Evolutionary conservation across 2,329 filamentous ascomycete species (phyloP).

Genomic region (Talaromyces piceae): DNA sequence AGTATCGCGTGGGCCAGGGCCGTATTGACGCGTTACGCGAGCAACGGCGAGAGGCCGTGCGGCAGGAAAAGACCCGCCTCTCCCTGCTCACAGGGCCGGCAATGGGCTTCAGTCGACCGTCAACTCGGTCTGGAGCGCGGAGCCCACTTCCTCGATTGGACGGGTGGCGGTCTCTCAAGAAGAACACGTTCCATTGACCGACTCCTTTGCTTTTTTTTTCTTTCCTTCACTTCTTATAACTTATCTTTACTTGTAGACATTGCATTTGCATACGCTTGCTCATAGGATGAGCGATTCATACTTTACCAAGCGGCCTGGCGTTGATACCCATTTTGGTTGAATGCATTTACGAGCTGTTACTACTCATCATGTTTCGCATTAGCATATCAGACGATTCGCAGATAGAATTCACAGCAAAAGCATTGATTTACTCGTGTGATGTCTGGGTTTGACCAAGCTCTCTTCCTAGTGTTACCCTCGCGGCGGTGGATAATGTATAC

Average conservation of each 20-base stretch:
- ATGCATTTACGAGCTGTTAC: constrained; percentile 3
- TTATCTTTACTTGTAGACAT: neutral
- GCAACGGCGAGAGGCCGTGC: constrained; percentile 52
- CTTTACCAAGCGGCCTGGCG: constrained; percentile 9
- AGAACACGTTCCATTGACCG: constrained; percentile 9
- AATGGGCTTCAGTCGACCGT: constrained; percentile 8
- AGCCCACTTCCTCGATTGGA: constrained; percentile 12
- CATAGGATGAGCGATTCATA: constrained; percentile 6
- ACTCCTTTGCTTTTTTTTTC: neutral
- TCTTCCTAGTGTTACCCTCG: neutral
- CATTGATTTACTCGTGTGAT: neutral
- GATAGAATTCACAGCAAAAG: neutral
- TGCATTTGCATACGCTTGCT: constrained; percentile 9
- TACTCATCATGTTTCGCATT: neutral
- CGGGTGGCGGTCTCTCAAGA: constrained; percentile 8
- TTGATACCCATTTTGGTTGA: constrained; percentile 9
- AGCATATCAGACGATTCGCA: neutral
- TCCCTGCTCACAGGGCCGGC: constrained; percentile 28
- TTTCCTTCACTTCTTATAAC: neutral
- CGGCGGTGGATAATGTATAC: neutral
- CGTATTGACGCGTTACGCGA: constrained; percentile 69
- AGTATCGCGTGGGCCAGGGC: constrained; percentile 73
- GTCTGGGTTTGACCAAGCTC: neutral
- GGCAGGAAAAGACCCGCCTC: constrained; percentile 33
- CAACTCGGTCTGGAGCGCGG: constrained; percentile 9